Conservation (phyloP, 192 early-diverging fungal species). For the Rhizophagus clarus region DNA sequence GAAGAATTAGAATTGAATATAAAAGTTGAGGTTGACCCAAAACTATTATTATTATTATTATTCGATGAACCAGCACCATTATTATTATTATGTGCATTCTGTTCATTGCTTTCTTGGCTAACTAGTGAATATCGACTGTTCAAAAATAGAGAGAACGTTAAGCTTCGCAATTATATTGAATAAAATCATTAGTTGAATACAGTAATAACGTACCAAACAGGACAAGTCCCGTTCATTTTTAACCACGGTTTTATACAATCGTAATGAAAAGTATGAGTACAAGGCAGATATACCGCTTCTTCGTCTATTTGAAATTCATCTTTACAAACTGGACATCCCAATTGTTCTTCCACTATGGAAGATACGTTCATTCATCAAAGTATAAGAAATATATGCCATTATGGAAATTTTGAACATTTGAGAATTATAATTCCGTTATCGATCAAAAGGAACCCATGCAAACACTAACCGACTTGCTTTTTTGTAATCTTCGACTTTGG, state of each 20-base stretch:
- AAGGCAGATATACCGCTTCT: slow-evolving; percentile 70
- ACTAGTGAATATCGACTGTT: slow-evolving; percentile 31
- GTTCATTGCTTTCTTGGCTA: background rate
- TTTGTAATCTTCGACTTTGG: slow-evolving; percentile 52
- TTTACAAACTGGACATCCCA: slow-evolving; percentile 87
- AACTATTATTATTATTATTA: background rate
- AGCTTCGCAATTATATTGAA: too few species aligned
- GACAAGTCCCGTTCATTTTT: slow-evolving; percentile 91
- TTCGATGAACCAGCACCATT: slow-evolving; percentile 4
- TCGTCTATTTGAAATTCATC: slow-evolving; percentile 80
- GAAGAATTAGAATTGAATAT: background rate
- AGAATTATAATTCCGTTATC: background rate
- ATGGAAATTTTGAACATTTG: background rate
- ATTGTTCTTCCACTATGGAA: slow-evolving; percentile 52
- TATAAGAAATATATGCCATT: background rate
- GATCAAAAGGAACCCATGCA: background rate
- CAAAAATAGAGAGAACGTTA: background rate
- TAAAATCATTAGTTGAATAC: background rate
- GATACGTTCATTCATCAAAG: background rate
- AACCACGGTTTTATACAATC: slow-evolving; percentile 92
- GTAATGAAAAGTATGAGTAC: slow-evolving; percentile 88
- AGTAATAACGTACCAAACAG: slow-evolving; percentile 67
- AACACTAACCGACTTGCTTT: slow-evolving; percentile 52
- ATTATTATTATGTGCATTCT: slow-evolving; percentile 18
- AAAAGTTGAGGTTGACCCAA: background rate